Evolutionary conservation across 306 rosid genomes (phyloP), one percentile per base, ranked within the genome.

Genomic region (Castanea sativa): DNA sequence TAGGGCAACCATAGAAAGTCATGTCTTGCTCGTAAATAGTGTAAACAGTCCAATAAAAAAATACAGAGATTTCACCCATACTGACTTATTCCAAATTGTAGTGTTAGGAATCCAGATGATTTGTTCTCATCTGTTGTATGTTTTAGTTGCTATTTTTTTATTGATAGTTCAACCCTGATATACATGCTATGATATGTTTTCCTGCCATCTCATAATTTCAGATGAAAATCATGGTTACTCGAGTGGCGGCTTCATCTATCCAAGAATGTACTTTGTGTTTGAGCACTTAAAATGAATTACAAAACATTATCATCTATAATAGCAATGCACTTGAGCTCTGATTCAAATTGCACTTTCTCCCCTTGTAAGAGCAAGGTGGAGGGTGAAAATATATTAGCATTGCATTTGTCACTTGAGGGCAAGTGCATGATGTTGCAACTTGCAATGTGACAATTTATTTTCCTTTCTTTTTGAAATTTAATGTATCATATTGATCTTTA

Each of bases 381-480:
- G 45, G 11, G 45, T 41, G 11, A 41, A 41, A 41, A 41, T 41
- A 41, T 41, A 3, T 3, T 21, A 58, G 13, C 65, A 21, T 20
- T 5, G 3, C 15, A 58, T 27, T 23, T 4, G 2, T 23, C 67
- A 60, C 67, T 25, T 23, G 33, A 60, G 67, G 13, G 33, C 67
- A 23, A 21, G 67, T 60, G 33, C 33, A 60, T 60, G 18, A 60
- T 23, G 32, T 60, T 25, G 32, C 32, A 49, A 49, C 53, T 49
- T 49, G 19, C 18, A 59, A 59, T 59, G 14, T 59, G 2, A 45
- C 72, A 74, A 43, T 19, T 69, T 20, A 14, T 49, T 60, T 75
- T 21, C 65, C 55, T 82, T 12, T 56, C 49, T 58, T 45, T 70
- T 18, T 19, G 74, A 57, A 77, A 23, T 80, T 41, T 71, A 35